Percentiles rank a stretch among this genome's conserved stretches.
Evolutionary conservation across 1,284 basidiomycete genomes (phyloP).

Genomic region (Cryptococcus neoformans): DNA sequence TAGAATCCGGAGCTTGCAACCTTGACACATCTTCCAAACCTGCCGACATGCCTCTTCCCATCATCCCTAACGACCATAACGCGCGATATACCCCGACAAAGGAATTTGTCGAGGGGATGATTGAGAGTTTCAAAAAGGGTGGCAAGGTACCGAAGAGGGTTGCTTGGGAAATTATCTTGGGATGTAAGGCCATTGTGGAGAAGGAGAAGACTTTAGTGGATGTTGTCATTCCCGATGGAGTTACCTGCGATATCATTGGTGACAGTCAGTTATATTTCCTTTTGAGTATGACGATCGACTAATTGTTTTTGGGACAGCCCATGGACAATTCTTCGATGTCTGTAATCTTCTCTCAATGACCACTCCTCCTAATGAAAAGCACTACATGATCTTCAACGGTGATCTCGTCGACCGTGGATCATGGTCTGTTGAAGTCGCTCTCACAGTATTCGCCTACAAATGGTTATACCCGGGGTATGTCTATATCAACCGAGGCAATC

Average conservation of each 20-base stretch:
- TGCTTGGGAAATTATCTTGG: constrained; percentile 94
- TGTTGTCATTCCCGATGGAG: constrained; percentile 69
- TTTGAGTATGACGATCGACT: too few relatives aligned
- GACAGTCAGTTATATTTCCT: constrained; percentile 56
- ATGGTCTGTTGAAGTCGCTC: constrained; percentile 75
- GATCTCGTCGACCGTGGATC: constrained; percentile 92
- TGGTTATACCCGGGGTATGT: constrained; percentile 88
- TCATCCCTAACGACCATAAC: constrained; percentile 53
- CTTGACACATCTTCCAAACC: constrained; percentile 54
- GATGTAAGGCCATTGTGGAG: constrained; percentile 70
- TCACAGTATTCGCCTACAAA: constrained; percentile 94
- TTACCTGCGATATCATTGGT: constrained; percentile 85
- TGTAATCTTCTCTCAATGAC: constrained; percentile 84
- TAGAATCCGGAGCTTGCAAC: constrained; percentile 63
- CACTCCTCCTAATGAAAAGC: constrained; percentile 72
- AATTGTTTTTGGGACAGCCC: constrained; percentile 12
- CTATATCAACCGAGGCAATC: constrained; percentile 93
- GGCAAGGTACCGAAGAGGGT: constrained; percentile 73
- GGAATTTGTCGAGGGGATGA: constrained; percentile 81
- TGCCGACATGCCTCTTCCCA: constrained; percentile 59
- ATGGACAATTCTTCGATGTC: constrained; percentile 84
- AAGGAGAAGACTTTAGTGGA: constrained; percentile 81
- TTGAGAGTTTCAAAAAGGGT: constrained; percentile 88
- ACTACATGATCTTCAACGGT: constrained; percentile 85
- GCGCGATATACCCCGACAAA: constrained; percentile 62